Conservation (phyloP, 208 protist species). For the Trypanosoma cruzi region DNA sequence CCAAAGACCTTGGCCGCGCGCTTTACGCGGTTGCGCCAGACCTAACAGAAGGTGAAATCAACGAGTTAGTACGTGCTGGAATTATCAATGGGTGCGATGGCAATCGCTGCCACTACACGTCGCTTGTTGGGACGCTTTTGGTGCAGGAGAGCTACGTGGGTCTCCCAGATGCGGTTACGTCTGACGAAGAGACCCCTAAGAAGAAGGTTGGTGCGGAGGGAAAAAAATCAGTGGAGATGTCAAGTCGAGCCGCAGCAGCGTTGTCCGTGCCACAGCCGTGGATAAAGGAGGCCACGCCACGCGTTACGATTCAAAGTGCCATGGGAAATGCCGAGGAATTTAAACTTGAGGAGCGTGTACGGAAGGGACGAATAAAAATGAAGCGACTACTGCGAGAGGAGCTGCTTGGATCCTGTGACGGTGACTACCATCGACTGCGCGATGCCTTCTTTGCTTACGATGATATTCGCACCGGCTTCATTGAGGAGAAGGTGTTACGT, state of each 20-base stretch:
- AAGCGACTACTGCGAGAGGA: slow-evolving; percentile 32
- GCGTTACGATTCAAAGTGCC: not conserved
- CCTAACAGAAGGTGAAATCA: slow-evolving; percentile 28
- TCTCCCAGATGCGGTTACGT: not conserved
- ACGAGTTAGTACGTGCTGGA: slow-evolving; percentile 19
- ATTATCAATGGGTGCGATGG: not conserved
- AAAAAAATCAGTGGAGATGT: not conserved
- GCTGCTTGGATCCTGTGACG: slow-evolving; percentile 33
- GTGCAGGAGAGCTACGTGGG: slow-evolving; percentile 27
- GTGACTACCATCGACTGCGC: slow-evolving; percentile 36
- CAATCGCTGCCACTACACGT: slow-evolving; percentile 19
- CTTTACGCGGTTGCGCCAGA: slow-evolving; percentile 25
- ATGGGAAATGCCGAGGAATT: not conserved
- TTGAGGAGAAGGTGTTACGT: slow-evolving; percentile 41
- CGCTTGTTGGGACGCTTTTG: slow-evolving; percentile 28
- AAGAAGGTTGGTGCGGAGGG: not conserved
- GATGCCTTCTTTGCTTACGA: slow-evolving; percentile 44
- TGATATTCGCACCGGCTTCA: slow-evolving; percentile 35
- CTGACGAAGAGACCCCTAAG: not conserved
- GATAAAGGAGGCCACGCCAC: not conserved
- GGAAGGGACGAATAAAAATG: slow-evolving; percentile 22
- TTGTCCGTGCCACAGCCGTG: not conserved
- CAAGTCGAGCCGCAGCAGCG: not conserved
- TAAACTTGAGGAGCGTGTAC: slow-evolving; percentile 15
- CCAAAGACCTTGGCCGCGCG: slow-evolving; percentile 21